A percentile compares a stretch with the other conserved stretches of the same genome.
These are phyloP conservation scores for Pichia sp. DNA, from an alignment of 1,139 yeast species.

Conservation along the genomic window DNA sequence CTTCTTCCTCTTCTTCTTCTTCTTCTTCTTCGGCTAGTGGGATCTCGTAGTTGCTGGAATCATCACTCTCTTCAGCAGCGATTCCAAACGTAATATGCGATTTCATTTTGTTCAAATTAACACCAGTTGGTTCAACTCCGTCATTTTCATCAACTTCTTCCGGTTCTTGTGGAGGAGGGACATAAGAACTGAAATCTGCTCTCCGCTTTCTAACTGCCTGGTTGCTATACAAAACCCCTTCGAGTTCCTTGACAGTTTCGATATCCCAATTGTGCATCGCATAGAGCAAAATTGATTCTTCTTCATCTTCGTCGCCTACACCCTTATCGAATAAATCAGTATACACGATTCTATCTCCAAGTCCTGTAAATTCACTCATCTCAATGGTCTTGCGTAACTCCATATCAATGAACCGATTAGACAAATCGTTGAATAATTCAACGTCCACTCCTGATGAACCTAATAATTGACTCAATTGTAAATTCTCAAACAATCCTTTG, in stretches of 20 bases:
- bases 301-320: conserved; percentile 10
- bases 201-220: conserved; percentile 8
- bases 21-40: conserved; percentile 28
- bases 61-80: conserved; percentile 11
- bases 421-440: conserved; percentile 24
- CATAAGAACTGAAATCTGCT: neutral
- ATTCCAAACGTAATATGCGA: conserved; percentile 21
- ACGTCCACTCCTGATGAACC: neutral
- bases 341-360: conserved; percentile 8
- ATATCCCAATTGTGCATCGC: conserved; percentile 27
- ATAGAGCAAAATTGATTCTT: conserved; percentile 23
- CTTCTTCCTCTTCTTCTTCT: conserved; percentile 15
- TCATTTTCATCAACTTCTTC: conserved; percentile 7
- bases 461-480: conserved; percentile 16
- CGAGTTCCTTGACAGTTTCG: conserved; percentile 29
- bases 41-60: conserved; percentile 18
- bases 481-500: conserved; percentile 18
- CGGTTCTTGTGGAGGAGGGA: conserved; percentile 8
- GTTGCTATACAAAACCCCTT: conserved; percentile 27
- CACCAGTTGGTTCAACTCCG: conserved; percentile 5
- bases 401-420: conserved; percentile 36
- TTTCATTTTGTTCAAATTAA: conserved; percentile 19
- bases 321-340: conserved; percentile 7
- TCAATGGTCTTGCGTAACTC: conserved; percentile 32
- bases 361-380: conserved; percentile 8